Evolutionary conservation across 257 asterid species (phyloP).

Genomic region (Scutellaria minor): DNA sequence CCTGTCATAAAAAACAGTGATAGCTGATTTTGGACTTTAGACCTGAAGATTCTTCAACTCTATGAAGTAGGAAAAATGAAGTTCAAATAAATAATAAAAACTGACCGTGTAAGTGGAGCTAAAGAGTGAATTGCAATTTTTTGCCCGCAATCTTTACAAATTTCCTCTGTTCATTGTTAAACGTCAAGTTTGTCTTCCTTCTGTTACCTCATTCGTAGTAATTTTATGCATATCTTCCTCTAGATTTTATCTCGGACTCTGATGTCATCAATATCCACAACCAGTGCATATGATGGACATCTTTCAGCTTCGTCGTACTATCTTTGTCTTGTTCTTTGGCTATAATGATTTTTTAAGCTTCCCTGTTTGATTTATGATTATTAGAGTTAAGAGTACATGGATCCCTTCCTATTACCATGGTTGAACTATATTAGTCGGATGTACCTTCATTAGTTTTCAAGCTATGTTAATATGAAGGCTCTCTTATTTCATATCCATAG

Average conservation of each 20-base stretch:
- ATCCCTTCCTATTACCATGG: not conserved
- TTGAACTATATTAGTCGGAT: too few relatives aligned
- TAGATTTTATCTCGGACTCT: not conserved
- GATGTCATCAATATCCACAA: not conserved
- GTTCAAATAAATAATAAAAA: not conserved
- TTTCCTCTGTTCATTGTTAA: not conserved
- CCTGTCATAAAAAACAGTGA: constrained; percentile 1
- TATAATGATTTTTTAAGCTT: not conserved
- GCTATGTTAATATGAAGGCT: constrained; percentile 7
- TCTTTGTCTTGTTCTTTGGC: not conserved
- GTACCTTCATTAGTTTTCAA: not conserved
- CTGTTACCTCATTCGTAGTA: not conserved
- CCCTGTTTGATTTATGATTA: not conserved
- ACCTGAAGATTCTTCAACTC: not conserved
- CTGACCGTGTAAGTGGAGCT: not conserved
- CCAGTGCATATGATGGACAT: not conserved
- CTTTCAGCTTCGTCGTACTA: not conserved
- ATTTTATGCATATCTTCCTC: not conserved
- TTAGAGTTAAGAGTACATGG: not conserved
- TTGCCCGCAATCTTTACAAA: not conserved
- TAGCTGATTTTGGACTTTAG: not conserved
- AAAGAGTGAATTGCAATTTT: constrained; percentile 4
- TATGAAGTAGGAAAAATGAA: not conserved
- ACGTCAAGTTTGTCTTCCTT: not conserved
- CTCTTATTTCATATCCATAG: too few relatives aligned